Evolutionary conservation across 2,329 filamentous ascomycete species (phyloP).

Genomic region (Colletotrichum tabaci): DNA sequence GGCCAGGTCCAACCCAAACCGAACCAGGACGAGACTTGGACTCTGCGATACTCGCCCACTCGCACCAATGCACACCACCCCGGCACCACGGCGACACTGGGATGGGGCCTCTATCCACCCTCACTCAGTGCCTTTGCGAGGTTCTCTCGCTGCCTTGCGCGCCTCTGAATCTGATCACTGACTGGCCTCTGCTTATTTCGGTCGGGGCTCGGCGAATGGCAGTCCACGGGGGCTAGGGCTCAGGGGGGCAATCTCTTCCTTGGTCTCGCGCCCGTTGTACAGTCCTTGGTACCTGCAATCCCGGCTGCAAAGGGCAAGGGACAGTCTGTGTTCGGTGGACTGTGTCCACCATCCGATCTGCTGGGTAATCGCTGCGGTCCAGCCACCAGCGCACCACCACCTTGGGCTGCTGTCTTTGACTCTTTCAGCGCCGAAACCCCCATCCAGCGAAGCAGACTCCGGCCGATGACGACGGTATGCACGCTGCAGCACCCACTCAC

Average conservation of each 20-base stretch:
- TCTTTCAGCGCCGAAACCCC: slow-evolving; percentile 2
- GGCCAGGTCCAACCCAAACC: neutral
- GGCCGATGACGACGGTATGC: slow-evolving; percentile 38
- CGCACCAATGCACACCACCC: slow-evolving; percentile 8
- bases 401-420: neutral
- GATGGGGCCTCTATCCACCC: neutral
- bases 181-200: slow-evolving; percentile 27
- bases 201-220: slow-evolving; percentile 32
- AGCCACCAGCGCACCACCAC: neutral
- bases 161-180: neutral
- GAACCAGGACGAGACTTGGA: neutral
- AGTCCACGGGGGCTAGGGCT: neutral
- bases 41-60: slow-evolving; percentile 4
- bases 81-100: slow-evolving; percentile 2
- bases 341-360: slow-evolving; percentile 41
- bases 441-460: slow-evolving; percentile 15
- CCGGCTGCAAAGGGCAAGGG: slow-evolving; percentile 31
- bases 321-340: slow-evolving; percentile 40
- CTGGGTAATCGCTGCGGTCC: slow-evolving; percentile 38
- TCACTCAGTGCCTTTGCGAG: slow-evolving; percentile 7
- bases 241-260: neutral
- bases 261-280: neutral
- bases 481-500: slow-evolving; percentile 26
- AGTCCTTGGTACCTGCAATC: slow-evolving; percentile 12
- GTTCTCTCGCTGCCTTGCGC: neutral